Percentiles rank a stretch among this genome's conserved stretches.
phyloP scores from a whole-genome alignment of 805 yeast species.

The Metschnikowia aberdeeniae region DNA sequence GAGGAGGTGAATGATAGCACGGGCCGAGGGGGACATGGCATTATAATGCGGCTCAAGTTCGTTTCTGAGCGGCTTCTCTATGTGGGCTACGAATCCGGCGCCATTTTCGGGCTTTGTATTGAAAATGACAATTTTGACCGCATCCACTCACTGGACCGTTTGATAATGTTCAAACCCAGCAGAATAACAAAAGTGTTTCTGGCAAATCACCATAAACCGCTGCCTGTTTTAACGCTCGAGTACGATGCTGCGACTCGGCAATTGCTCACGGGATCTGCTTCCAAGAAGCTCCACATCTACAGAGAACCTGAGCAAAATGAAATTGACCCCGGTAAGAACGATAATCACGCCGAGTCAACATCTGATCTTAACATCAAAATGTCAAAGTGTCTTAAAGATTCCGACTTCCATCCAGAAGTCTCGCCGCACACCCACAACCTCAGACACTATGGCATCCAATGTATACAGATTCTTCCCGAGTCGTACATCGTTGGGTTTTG shows the following conservation, averaged over 20 bases:
- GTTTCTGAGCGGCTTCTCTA: slow-evolving; percentile 27
- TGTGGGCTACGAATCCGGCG: slow-evolving; percentile 77
- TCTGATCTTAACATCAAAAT: too few relatives aligned
- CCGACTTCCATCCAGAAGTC: neutral
- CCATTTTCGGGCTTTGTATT: slow-evolving; percentile 29
- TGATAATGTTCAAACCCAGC: slow-evolving; percentile 26
- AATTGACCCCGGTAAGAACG: too few relatives aligned
- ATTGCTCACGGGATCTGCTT: slow-evolving; percentile 46
- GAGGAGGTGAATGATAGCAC: slow-evolving; percentile 10
- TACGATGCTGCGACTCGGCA: slow-evolving; percentile 19
- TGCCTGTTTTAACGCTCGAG: slow-evolving; percentile 48
- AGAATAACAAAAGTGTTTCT: slow-evolving; percentile 17
- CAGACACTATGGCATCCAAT: slow-evolving; percentile 20
- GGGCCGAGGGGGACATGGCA: slow-evolving; percentile 45
- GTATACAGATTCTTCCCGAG: slow-evolving; percentile 13
- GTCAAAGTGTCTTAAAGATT: too few relatives aligned
- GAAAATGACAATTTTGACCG: slow-evolving; percentile 11
- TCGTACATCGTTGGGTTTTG: slow-evolving; percentile 38
- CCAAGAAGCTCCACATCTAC: slow-evolving; percentile 37
- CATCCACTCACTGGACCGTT: slow-evolving; percentile 4
- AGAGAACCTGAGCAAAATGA: neutral
- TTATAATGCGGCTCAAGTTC: slow-evolving; percentile 57
- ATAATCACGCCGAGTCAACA: too few relatives aligned
- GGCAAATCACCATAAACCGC: slow-evolving; percentile 43
- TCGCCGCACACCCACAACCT: slow-evolving; percentile 7